Evolutionary conservation across 75 land plant genomes (phyloP), one percentile per base, ranked within the genome.

Genomic region (Pinus tabuliformis): DNA sequence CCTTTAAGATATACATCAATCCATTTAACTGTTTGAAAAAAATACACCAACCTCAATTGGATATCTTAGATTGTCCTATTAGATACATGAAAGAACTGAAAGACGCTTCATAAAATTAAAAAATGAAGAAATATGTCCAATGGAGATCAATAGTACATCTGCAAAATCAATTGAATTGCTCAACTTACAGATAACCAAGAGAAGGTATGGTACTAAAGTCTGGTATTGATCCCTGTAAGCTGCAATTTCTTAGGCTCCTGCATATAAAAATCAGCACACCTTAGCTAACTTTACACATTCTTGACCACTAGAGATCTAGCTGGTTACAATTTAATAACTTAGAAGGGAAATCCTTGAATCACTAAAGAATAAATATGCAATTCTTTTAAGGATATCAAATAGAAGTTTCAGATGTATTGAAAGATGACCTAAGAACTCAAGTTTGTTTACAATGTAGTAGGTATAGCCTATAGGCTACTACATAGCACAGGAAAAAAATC

Each of bases 161-260:
- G 45, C 45, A 39, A 39, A n/a, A n/a, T n/a, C n/a, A 45, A 45
- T 6, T 45, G 49, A 6, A 45, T 6, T 45, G 49, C 49, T 45
- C 49, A 28, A 76, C 77, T 76, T 76, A 76, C 77, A 76, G 42
- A 21, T 62, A 76, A 0, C n/a, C 49, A 37, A 76, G 42, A 33
- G 57, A 0, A 21, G 60, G 28, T 14, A 73, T 21, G 9, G 3
- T n/a, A 26, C 68, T 60, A 5, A 77, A 36, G 39, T 78, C 80
- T 14, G 68, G 81, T n/a, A 73, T 81, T 3, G 59, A 26, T 57
- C 81, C 81, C n/a, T 30, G 56, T 20, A 81, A 60, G 63, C 30
- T 30, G 57, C 86, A 84, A 75, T 81, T 84, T 73, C 84, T 82
- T 76, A 84, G 57, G 59, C 86, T 84, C 84, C 86, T 84, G 72